Evolutionary conservation across 1,284 basidiomycete genomes (phyloP), one percentile per base, ranked within the genome.

Genomic region (Boletus sp.): DNA sequence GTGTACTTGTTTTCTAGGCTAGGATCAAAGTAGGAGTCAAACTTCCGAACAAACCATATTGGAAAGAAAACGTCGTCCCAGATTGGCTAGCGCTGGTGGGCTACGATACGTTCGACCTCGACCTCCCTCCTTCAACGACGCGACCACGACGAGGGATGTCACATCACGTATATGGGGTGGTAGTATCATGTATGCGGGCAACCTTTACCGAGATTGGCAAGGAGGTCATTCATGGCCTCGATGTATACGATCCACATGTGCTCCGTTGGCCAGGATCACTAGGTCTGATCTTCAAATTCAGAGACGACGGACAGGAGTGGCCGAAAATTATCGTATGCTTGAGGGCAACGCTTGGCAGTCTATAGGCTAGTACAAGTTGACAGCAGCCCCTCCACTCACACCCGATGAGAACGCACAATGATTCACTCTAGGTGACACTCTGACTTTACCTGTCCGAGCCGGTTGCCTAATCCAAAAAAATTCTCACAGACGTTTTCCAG

Each of bases 221-320:
- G 7, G 36, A 61, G 0, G 68, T 67, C 63, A 41, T 16, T 7
- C 73, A 74, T 45, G 71, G 69, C 11, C 60, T 63, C 27, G 57
- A 66, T 15, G 63, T 62, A 7, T 73, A 61, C 51, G 73, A 78
- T 54, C 74, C 74, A 1, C 62, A 70, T 33, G 74, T 66, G 16
- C 76, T 74, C 7, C 70, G 71, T 45, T 53, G 70, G 36, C 71
- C 75, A 1, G 77, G 78, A 4, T 66, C 68, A 3, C 73, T 70
- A 2, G 75, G 75, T 0, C 55, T 78, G 9, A 70, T 69, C 53
- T 74, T 74, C 54, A 56, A 31, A 43, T 55, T 58, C 18, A 57
- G 8, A 36, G 55, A 52, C 7, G 55, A 56, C 18, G 52, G 55
- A 0, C 6, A 48, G 27, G 58, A 42, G 8, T 39, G 37, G 18